Conservation (phyloP, 495 filamentous ascomycete genomes). For the Pseudevernia furfuracea region DNA sequence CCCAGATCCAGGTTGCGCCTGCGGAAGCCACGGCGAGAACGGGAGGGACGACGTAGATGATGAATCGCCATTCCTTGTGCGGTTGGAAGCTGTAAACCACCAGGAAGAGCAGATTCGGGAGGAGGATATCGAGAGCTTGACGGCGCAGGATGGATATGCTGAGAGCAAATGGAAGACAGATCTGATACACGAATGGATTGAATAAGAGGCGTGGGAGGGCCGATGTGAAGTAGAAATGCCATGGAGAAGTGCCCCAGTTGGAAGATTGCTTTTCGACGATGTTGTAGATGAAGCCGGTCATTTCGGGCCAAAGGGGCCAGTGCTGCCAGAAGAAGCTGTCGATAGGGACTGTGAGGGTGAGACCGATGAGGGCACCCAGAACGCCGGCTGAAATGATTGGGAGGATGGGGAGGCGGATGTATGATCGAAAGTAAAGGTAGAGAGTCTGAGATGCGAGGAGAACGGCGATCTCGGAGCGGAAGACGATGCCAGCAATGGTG, state of each 20-base stretch:
- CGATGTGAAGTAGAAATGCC: constrained; percentile 76
- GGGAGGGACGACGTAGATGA: constrained; percentile 77
- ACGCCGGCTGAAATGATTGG: constrained; percentile 61
- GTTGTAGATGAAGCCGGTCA: constrained; percentile 86
- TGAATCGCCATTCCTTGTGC: constrained; percentile 96
- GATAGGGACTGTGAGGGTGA: constrained; percentile 58
- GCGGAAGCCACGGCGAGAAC: constrained; percentile 72
- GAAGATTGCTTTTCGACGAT: constrained; percentile 60
- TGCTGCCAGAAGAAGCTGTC: constrained; percentile 91
- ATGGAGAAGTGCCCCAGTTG: constrained; percentile 81
- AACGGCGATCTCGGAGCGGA: constrained; percentile 83
- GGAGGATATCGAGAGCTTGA: constrained; percentile 45
- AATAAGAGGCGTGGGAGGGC: constrained; percentile 75
- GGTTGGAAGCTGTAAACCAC: constrained; percentile 75
- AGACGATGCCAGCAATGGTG: constrained; percentile 75
- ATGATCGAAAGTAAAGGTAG: constrained; percentile 48
- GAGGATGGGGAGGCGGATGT: constrained; percentile 43
- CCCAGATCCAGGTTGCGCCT: constrained; percentile 67
- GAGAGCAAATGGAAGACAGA: constrained; percentile 61
- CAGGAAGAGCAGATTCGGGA: constrained; percentile 65
- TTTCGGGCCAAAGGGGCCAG: constrained; percentile 78
- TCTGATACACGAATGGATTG: constrained; percentile 58
- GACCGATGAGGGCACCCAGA: constrained; percentile 52
- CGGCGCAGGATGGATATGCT: constrained; percentile 42
- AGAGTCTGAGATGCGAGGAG: constrained; percentile 55